These are phyloP conservation scores for Linaria vulgaris DNA, from an alignment of 257 asterid genomes.

Conservation along the genomic window DNA sequence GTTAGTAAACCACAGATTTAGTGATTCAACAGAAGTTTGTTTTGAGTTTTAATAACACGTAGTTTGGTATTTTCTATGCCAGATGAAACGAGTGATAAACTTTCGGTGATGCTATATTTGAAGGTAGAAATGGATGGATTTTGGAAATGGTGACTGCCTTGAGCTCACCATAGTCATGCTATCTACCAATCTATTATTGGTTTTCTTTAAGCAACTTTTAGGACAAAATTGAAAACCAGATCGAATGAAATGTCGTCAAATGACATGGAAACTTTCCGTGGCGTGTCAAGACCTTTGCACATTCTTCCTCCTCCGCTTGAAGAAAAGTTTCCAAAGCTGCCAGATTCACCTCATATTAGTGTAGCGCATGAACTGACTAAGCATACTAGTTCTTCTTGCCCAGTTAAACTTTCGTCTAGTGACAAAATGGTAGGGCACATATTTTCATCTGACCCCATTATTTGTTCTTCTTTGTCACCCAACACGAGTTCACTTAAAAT, in stretches of 20 bases:
- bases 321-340: conserved; percentile 41
- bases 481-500: conserved; percentile 26
- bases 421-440: conserved; percentile 32
- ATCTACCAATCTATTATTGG: conserved; percentile 5
- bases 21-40: background rate
- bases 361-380: conserved; percentile 43
- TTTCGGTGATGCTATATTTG: conserved; percentile 14
- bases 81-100: conserved; percentile 24
- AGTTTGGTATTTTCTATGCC: conserved; percentile 8
- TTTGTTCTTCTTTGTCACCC: conserved; percentile 36
- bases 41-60: conserved; percentile 8
- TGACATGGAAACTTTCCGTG: background rate
- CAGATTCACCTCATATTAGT: conserved; percentile 45
- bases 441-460: conserved; percentile 37
- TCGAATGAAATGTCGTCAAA: too few species aligned
- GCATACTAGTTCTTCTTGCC: conserved; percentile 31
- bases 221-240: conserved; percentile 30
- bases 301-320: conserved; percentile 44
- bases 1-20: background rate
- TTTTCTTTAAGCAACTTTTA: conserved; percentile 30
- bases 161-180: conserved; percentile 18
- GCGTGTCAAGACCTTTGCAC: conserved; percentile 43
- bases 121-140: conserved; percentile 20
- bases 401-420: conserved; percentile 25
- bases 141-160: background rate